phyloP scores from a whole-genome alignment of 2,329 filamentous ascomycete species.

The Penicillium sp. region DNA sequence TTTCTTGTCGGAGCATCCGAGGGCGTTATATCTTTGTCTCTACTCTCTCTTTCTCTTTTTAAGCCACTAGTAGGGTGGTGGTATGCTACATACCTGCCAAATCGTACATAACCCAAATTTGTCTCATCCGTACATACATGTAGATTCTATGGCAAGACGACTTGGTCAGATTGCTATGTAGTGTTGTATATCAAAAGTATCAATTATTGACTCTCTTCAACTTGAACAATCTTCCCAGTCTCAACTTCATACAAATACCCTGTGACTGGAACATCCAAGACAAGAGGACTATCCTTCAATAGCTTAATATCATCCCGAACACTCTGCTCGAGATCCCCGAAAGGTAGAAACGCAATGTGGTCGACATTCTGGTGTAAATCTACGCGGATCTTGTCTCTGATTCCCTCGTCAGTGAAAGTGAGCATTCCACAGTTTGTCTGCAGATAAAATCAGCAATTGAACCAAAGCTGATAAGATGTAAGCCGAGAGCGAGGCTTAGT shows the following conservation, averaged over 20 bases:
- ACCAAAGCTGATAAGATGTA: neutral
- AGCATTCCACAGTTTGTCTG: conserved; percentile 69
- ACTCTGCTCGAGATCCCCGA: conserved; percentile 57
- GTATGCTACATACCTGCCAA: neutral
- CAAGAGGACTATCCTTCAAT: conserved; percentile 57
- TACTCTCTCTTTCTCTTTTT: conserved; percentile 5
- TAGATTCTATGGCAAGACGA: neutral
- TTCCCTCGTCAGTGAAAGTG: conserved; percentile 60
- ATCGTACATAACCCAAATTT: neutral
- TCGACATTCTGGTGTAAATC: conserved; percentile 48
- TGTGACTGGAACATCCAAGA: conserved; percentile 62
- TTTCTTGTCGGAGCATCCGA: conserved; percentile 15
- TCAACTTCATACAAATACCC: conserved; percentile 79
- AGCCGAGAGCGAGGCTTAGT: neutral
- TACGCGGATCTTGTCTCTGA: conserved; percentile 59
- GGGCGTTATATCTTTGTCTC: conserved; percentile 12
- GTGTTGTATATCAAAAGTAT: neutral
- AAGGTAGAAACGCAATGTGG: conserved; percentile 63
- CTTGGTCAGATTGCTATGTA: neutral
- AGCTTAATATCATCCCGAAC: conserved; percentile 65
- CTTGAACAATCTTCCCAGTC: conserved; percentile 60
- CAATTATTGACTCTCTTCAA: conserved; percentile 30
- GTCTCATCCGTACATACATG: neutral
- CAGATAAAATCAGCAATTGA: neutral
- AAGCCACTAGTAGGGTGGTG: neutral